Evolutionary conservation across 148 eudicot genomes (phyloP).

Genomic region (Chenopodium album): DNA sequence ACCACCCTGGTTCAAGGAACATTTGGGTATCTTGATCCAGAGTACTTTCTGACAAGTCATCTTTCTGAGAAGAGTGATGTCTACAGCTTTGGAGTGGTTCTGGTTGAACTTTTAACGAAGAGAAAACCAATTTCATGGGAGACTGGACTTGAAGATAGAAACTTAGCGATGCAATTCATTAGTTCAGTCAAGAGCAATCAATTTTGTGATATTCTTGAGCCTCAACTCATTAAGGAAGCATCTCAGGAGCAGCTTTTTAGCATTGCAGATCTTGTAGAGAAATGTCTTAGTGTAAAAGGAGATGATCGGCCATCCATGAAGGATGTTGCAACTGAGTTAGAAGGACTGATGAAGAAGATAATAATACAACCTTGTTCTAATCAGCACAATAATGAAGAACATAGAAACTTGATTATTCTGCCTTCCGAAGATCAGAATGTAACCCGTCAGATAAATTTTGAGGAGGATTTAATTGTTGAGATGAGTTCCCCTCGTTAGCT

Average conservation of each 20-base stretch:
- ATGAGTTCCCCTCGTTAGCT: constrained; percentile 18
- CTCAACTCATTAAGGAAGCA: constrained; percentile 21
- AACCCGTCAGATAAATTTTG: not conserved
- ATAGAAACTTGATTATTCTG: not conserved
- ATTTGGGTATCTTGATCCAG: constrained; percentile 32
- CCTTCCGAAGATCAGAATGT: not conserved
- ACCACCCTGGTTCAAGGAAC: constrained; percentile 31
- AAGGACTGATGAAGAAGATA: not conserved
- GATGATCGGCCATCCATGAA: constrained; percentile 32
- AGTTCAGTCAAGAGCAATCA: constrained; percentile 5
- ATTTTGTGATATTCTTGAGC: constrained; percentile 26
- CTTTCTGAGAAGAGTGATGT: constrained; percentile 30
- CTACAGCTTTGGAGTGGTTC: constrained; percentile 27
- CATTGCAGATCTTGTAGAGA: constrained; percentile 19
- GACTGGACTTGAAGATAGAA: constrained; percentile 7
- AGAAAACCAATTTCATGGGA: constrained; percentile 11
- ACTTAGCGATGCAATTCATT: constrained; percentile 23
- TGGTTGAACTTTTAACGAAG: constrained; percentile 17
- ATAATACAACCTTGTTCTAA: not conserved
- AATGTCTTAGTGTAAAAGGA: constrained; percentile 30
- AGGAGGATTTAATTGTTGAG: constrained; percentile 17
- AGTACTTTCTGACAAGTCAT: constrained; percentile 28
- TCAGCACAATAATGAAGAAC: not conserved
- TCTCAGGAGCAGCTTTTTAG: constrained; percentile 17
- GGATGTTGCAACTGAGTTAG: constrained; percentile 22